phyloP scores from a whole-genome alignment of 371 early-diverging fungal genomes.

The Lichtheimia ornata region DNA sequence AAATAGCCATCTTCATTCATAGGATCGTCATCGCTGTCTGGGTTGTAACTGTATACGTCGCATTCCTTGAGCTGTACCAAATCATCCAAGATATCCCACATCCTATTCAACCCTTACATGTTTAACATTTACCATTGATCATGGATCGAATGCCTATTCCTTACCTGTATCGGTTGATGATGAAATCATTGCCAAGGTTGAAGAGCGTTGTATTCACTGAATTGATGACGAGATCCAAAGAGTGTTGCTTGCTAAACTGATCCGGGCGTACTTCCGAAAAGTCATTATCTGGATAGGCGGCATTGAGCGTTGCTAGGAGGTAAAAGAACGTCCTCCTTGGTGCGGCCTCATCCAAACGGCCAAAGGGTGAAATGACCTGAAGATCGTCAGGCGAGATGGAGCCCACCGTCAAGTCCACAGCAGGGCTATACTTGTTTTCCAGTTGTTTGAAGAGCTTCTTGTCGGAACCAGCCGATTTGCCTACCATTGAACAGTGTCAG shows the following conservation, averaged over 20 bases:
- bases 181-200: slow-evolving; percentile 75
- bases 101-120: slow-evolving; percentile 8
- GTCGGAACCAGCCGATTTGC: slow-evolving; percentile 89
- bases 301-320: slow-evolving; percentile 89
- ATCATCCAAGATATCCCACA: slow-evolving; percentile 88
- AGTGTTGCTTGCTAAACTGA: slow-evolving; percentile 79
- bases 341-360: slow-evolving; percentile 76
- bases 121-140: background rate
- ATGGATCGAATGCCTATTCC: background rate
- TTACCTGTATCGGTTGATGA: slow-evolving; percentile 49
- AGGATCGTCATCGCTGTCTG: slow-evolving; percentile 86
- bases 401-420: slow-evolving; percentile 48
- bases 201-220: slow-evolving; percentile 85
- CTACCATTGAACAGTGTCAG: slow-evolving; percentile 34
- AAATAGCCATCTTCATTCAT: slow-evolving; percentile 76
- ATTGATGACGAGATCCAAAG: slow-evolving; percentile 72
- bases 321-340: slow-evolving; percentile 88
- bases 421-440: slow-evolving; percentile 65
- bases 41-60: slow-evolving; percentile 86
- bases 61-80: slow-evolving; percentile 79
- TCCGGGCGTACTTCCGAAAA: slow-evolving; percentile 91
- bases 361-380: slow-evolving; percentile 77
- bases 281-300: slow-evolving; percentile 93
- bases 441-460: slow-evolving; percentile 84
- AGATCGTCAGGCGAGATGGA: slow-evolving; percentile 60